Evolutionary conservation across 202 grass and related monocot genomes (phyloP), one percentile per base, ranked within the genome.

Genomic region (Dendrocalamus latiflorus): DNA sequence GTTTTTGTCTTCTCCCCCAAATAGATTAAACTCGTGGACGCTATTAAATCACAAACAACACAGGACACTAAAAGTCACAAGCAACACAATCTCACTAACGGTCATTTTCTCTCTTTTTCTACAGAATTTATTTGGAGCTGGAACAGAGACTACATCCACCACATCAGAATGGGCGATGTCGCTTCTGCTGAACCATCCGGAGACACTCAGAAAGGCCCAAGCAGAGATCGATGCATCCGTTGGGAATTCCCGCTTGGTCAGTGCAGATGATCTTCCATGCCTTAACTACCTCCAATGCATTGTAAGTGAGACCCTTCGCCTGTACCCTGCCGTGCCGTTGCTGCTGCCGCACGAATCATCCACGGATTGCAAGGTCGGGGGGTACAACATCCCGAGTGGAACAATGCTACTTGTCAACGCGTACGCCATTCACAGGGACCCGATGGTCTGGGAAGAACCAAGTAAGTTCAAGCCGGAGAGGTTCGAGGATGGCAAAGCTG

Each of bases 351-450:
- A 94, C 76, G 86, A 93, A 50, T 84, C 94, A 1, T n/a, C 75
- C 0, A 24, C 79, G 2, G 85, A 90, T 16, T 90, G 85, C 75
- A 69, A n/a, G 15, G 69, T 94, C 5, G 80, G 74, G 6, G 85
- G 84, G 45, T 97, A 84, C 67, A 30, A 43, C 68, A 61, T 97
- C 28, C 87, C 85, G 3, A 6, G 36, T 0, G 85, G 85, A 15
- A 91, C 85, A 6, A 90, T 80, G 41, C 79, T 97, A 2, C 15
- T 97, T 4, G 77, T 91, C 4, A 93, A 97, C 25, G 88, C 63
- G 8, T 81, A 77, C 22, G 79, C 88, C 3, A 83, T 96, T 28
- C 93, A 96, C 10, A 20, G 90, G 51, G 88, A 96, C 33, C 72
- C 83, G 1, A 6, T 12, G 8, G 34, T 68, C 0, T 97, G 91